A percentile compares a stretch with the other conserved stretches of the same genome.
These are phyloP conservation scores for Mycogone perniciosa DNA, from an alignment of 2,329 filamentous ascomycete species.

Conservation along the genomic window DNA sequence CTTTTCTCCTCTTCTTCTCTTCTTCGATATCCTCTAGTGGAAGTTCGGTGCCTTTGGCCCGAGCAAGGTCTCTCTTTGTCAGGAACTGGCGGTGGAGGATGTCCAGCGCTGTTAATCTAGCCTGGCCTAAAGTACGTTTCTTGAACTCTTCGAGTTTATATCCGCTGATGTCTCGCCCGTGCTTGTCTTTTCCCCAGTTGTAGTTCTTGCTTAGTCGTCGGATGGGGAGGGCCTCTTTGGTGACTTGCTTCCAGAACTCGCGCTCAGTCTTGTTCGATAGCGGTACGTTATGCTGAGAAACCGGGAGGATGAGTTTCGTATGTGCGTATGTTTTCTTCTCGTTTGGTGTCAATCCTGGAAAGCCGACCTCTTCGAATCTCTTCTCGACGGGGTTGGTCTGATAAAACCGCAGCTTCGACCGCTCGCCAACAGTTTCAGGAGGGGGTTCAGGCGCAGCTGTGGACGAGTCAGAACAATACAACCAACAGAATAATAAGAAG, in stretches of 20 bases:
- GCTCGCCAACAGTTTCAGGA: constrained; percentile 43
- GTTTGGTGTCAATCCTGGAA: constrained; percentile 38
- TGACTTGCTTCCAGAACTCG: constrained; percentile 52
- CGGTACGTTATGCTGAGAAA: constrained; percentile 29
- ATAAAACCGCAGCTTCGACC: constrained; percentile 41
- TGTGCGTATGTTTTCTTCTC: constrained; percentile 46
- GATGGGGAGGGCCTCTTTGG: constrained; percentile 45
- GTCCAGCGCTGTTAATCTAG: constrained; percentile 37
- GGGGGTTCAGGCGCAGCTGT: constrained; percentile 26
- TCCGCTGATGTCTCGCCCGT: constrained; percentile 42
- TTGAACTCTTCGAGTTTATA: constrained; percentile 43
- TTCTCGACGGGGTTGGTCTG: constrained; percentile 44
- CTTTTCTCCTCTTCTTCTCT: constrained; percentile 41
- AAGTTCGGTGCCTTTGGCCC: constrained; percentile 19
- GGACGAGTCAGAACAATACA: not conserved
- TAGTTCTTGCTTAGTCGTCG: constrained; percentile 36
- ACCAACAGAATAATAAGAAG: not conserved
- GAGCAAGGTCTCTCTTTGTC: constrained; percentile 28
- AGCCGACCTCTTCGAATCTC: constrained; percentile 38
- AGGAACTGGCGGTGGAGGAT: constrained; percentile 41
- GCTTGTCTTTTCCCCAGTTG: constrained; percentile 46
- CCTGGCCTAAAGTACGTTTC: constrained; percentile 35
- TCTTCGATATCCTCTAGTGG: constrained; percentile 36
- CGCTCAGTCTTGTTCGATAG: constrained; percentile 44
- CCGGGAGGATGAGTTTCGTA: constrained; percentile 38